Base-by-base conservation (phyloP, 805 yeast species). In the Candida easanensis region DNA sequence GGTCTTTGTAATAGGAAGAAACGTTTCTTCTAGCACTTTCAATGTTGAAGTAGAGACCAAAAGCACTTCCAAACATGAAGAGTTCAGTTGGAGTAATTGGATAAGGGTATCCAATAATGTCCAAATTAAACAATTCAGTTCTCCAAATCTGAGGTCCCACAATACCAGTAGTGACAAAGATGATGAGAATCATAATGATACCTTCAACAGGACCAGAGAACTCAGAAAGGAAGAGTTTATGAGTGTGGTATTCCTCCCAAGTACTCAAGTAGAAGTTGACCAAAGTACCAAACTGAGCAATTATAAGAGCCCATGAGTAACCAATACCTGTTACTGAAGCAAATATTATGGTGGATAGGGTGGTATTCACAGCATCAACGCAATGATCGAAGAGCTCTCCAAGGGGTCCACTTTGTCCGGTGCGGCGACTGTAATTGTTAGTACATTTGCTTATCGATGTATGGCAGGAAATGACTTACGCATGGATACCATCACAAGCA, bases 121-220 rank as follows among this genome's bases (percentile, higher is more conserved):
- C 44, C 11, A 77, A 45, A 4, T 56, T 63, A 31, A 72, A 57
- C 14, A 81, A 52, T 22, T 66, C 64, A 11, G 57, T 49, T 36
- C 71, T 70, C 95, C 96, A 90, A 31, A 79, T 58, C 1, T 69
- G 73, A 4, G 88, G 82, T 3, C 97, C 97, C 40, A 68, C 63
- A 27, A 79, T 43, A 4, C 88, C 96, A 0, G 95, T 84, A 18
- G 76, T 34, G 4, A 77, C 42, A 57, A 77, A 88, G 15, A 82
- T 65, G 0, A 55, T 61, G 18, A 77, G 63, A 40, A 88, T 69
- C 65, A 83, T 71, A 50, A 88, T 60, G 22, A 90, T 86, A 3
- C 98, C 98, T 64, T 90, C 98, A 4, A 91, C 97, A 0, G 98
- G 98, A 0, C 98, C 98, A 13, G 95, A 84, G 55, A 88, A 80